Evolutionary conservation across 225 moss, liverwort and hornwort species (phyloP).

Genomic region (Pleurozium schreberi): DNA sequence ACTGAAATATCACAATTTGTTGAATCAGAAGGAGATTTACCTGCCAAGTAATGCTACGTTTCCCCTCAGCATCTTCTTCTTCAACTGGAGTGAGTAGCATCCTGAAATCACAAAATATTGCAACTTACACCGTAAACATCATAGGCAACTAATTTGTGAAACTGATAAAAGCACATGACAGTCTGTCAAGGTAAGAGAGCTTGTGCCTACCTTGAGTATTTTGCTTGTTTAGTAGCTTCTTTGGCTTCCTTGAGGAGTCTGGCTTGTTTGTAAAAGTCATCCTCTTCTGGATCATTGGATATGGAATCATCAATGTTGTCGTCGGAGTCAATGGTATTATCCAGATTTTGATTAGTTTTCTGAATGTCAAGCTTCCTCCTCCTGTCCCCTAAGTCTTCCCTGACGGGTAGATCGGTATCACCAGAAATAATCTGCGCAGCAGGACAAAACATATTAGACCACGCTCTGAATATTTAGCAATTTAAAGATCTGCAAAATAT

Average conservation of each 20-base stretch:
- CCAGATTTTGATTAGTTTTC: constrained; percentile 27
- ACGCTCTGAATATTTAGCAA: background rate
- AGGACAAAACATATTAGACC: background rate
- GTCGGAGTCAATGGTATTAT: background rate
- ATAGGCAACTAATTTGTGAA: background rate
- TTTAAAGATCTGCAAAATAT: background rate
- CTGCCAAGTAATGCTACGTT: constrained; percentile 81
- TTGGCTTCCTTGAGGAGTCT: constrained; percentile 65
- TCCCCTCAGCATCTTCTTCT: constrained; percentile 66
- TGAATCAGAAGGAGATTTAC: constrained; percentile 4
- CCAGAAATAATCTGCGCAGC: constrained; percentile 60
- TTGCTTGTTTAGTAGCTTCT: constrained; percentile 67
- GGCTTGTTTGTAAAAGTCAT: constrained; percentile 69
- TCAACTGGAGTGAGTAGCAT: constrained; percentile 40
- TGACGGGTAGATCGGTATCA: constrained; percentile 77
- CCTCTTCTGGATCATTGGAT: constrained; percentile 26
- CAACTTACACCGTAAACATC: background rate
- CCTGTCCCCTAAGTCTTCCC: constrained; percentile 85
- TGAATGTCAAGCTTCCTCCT: constrained; percentile 75
- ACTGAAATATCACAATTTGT: background rate
- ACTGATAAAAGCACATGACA: background rate
- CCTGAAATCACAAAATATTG: constrained; percentile 10
- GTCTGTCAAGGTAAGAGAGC: background rate
- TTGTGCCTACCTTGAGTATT: constrained; percentile 49
- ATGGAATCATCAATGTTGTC: constrained; percentile 11